These are phyloP conservation scores for Magnolia sinica DNA, from an alignment of 164 flowering plant genomes.

Conservation along the genomic window DNA sequence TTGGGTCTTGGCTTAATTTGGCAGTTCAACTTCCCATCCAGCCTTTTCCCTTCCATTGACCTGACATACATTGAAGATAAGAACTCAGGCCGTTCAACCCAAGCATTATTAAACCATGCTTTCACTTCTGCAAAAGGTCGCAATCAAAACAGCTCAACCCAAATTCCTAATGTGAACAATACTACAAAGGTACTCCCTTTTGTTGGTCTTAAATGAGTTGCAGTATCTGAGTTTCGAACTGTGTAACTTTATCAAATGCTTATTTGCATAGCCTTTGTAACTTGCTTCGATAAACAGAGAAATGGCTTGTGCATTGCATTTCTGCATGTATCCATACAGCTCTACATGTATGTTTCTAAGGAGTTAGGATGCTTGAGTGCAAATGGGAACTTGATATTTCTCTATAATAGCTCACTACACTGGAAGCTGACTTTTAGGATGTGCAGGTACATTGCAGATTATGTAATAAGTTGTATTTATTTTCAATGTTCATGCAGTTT, in stretches of 20 bases:
- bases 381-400: not conserved
- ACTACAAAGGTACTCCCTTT: conserved; percentile 34
- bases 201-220: not conserved
- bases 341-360: conserved; percentile 1
- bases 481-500: too few species aligned
- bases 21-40: conserved; percentile 51
- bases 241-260: not conserved
- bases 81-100: conserved; percentile 24
- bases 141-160: conserved; percentile 22
- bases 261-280: not conserved
- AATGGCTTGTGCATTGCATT: not conserved
- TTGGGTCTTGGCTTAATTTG: conserved; percentile 10
- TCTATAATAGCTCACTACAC: not conserved
- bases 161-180: conserved; percentile 22
- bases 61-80: conserved; percentile 29
- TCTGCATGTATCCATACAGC: not conserved
- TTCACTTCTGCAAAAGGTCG: conserved; percentile 16
- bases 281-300: not conserved
- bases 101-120: conserved; percentile 23
- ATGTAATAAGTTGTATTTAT: too few species aligned
- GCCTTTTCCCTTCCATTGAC: conserved; percentile 36
- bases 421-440: not conserved
- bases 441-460: not conserved
- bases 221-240: not conserved
- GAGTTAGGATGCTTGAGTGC: not conserved